Percentiles rank a stretch among this genome's conserved stretches.
phyloP scores from a whole-genome alignment of 164 flowering plant species.

The Sedum album region DNA sequence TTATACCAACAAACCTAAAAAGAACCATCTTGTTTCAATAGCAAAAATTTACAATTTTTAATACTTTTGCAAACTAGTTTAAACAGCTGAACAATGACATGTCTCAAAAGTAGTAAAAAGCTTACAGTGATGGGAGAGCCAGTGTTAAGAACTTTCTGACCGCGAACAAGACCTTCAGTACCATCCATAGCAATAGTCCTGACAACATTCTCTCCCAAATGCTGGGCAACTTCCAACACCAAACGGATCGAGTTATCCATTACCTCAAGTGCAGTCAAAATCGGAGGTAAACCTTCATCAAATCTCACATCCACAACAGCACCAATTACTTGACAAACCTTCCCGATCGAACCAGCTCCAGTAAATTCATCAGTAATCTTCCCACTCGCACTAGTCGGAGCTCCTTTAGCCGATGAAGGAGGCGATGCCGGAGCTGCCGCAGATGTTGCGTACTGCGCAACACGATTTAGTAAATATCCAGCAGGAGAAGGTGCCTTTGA shows the following conservation, averaged over 20 bases:
- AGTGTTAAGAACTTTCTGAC: slow-evolving; percentile 81
- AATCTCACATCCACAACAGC: no score
- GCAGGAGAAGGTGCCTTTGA: slow-evolving; percentile 37
- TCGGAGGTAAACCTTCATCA: no score
- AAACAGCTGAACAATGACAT: no score
- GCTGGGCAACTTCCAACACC: slow-evolving; percentile 95
- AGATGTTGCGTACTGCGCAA: slow-evolving; percentile 47
- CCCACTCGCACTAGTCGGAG: slow-evolving; percentile 24
- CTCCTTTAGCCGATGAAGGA: slow-evolving; percentile 18
- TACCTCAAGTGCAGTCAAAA: no score
- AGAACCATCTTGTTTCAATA: no score
- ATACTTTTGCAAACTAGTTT: no score
- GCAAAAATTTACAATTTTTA: no score
- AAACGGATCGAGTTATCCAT: slow-evolving; percentile 58
- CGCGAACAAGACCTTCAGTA: slow-evolving; percentile 86
- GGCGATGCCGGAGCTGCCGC: slow-evolving; percentile 33
- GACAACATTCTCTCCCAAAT: no score
- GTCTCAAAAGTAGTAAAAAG: not conserved
- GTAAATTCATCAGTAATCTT: slow-evolving; percentile 86
- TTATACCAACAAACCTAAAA: no score
- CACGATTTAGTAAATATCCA: slow-evolving; percentile 46
- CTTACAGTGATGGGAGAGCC: slow-evolving; percentile 81
- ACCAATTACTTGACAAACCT: slow-evolving; percentile 77
- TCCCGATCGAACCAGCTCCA: slow-evolving; percentile 70
- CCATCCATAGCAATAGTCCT: slow-evolving; percentile 98